phyloP scores from a whole-genome alignment of 257 asterid genomes.

The Vinca minor region DNA sequence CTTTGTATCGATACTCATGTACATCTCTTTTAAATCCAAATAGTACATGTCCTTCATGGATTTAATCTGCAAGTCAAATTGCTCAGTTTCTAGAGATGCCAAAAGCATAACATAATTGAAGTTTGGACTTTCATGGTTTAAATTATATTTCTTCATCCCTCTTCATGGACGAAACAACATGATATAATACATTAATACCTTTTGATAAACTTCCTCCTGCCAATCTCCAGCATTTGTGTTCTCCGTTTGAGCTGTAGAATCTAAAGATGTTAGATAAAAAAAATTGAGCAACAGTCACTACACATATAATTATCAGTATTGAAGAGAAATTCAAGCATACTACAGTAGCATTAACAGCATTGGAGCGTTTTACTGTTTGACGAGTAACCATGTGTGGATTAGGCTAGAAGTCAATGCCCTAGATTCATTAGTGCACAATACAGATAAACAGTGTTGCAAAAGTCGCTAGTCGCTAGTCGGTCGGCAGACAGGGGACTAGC shows the following conservation, averaged over 20 bases:
- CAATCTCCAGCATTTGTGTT: slow-evolving; percentile 64
- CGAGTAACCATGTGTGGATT: background rate
- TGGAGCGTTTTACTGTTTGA: background rate
- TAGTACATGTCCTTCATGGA: slow-evolving; percentile 68
- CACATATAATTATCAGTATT: slow-evolving; percentile 15
- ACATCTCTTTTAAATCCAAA: slow-evolving; percentile 67
- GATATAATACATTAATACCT: slow-evolving; percentile 56
- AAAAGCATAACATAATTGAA: slow-evolving; percentile 5
- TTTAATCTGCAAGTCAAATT: slow-evolving; percentile 60
- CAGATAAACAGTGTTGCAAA: no score
- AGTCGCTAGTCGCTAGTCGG: no score
- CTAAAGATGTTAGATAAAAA: slow-evolving; percentile 56
- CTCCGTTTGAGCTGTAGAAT: slow-evolving; percentile 78
- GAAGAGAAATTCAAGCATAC: slow-evolving; percentile 4
- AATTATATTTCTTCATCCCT: slow-evolving; percentile 15
- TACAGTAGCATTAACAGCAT: background rate
- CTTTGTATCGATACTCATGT: slow-evolving; percentile 59
- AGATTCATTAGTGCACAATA: background rate
- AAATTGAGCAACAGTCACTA: slow-evolving; percentile 6
- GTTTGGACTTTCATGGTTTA: background rate
- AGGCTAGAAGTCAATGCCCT: background rate
- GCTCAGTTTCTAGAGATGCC: slow-evolving; percentile 14
- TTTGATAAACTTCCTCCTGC: slow-evolving; percentile 92
- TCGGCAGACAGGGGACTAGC: no score
- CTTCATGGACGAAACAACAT: slow-evolving; percentile 31